These are phyloP conservation scores for Lycium ferocissimum DNA, from an alignment of 257 asterid genomes.

Conservation along the genomic window DNA sequence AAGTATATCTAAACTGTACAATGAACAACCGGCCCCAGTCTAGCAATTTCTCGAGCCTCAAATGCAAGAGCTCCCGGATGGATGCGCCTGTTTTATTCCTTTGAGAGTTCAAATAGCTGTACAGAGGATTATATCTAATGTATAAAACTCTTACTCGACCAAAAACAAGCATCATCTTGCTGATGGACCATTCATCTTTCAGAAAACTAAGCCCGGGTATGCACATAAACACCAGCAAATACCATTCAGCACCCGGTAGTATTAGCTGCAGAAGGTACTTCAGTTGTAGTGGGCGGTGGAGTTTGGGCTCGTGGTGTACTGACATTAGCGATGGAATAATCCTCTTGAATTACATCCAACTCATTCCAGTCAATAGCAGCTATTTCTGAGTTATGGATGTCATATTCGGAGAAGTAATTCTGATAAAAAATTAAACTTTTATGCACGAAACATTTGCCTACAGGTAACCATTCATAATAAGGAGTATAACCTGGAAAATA, in stretches of 20 bases:
- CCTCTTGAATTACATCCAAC: conserved; percentile 56
- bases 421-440: neutral
- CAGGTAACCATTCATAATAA: neutral
- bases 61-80: conserved; percentile 8
- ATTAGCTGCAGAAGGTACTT: conserved; percentile 45
- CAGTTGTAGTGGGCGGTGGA: conserved; percentile 51
- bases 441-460: neutral
- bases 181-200: neutral
- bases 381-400: conserved; percentile 51
- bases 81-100: neutral
- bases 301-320: conserved; percentile 54
- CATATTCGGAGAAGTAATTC: neutral
- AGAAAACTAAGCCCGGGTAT: neutral
- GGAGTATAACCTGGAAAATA: neutral
- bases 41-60: conserved; percentile 3
- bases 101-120: neutral
- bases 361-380: conserved; percentile 55
- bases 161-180: neutral
- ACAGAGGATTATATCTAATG: conserved; percentile 20
- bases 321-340: conserved; percentile 42
- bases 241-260: conserved; percentile 42
- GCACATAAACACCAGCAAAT: neutral
- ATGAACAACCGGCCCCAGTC: conserved; percentile 10
- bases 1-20: conserved; percentile 50
- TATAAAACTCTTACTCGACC: neutral